Evolutionary conservation across 768 basidiomycete genomes (phyloP).

Genomic region (Thelephora ganbajun): DNA sequence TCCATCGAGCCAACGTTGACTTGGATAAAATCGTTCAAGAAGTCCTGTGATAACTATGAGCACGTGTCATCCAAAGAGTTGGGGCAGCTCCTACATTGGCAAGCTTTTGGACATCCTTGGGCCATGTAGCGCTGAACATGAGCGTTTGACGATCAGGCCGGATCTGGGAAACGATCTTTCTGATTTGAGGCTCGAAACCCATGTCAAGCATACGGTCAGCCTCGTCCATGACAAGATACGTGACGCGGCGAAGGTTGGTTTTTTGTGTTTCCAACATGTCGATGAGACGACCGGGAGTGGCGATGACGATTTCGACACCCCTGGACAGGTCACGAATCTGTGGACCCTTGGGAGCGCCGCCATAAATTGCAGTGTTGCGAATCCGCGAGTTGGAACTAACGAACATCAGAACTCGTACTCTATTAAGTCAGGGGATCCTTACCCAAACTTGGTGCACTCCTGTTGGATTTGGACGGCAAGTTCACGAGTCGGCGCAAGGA

Average conservation of each 20-base stretch:
- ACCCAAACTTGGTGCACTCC: conserved; percentile 98
- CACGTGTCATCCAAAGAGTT: background rate
- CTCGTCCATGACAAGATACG: conserved; percentile 98
- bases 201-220: conserved; percentile 99
- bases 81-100: conserved; percentile 48
- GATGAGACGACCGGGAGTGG: conserved; percentile 98
- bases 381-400: conserved; percentile 79
- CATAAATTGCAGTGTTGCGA: conserved; percentile 97
- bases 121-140: conserved; percentile 99
- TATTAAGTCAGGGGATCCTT: conserved; percentile 13
- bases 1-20: conserved; percentile 99
- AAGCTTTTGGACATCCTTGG: conserved; percentile 96
- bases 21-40: conserved; percentile 92
- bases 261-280: conserved; percentile 97
- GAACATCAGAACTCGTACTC: conserved; percentile 2
- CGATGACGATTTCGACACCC: conserved; percentile 95
- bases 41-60: conserved; percentile 46
- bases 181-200: conserved; percentile 99
- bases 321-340: conserved; percentile 97
- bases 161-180: conserved; percentile 95
- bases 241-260: conserved; percentile 91
- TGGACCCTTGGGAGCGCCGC: conserved; percentile 95
- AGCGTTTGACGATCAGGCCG: conserved; percentile 96
- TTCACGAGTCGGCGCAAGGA: conserved; percentile 95
- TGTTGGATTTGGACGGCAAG: conserved; percentile 98